Conservation (phyloP, 1,284 basidiomycete species). For the Malassezia psittaci region DNA sequence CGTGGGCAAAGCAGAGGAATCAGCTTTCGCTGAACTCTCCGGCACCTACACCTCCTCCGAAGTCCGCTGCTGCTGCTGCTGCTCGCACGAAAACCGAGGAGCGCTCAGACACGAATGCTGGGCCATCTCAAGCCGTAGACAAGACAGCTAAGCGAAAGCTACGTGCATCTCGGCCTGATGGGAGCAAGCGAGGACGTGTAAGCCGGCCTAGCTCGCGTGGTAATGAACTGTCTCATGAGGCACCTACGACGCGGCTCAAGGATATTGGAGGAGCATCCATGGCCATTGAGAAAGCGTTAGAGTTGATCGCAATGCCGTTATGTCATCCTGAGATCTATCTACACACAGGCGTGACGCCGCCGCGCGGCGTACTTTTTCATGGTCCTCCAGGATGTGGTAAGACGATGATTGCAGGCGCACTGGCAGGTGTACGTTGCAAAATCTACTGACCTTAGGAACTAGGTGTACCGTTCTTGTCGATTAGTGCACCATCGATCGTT, state of each 20-base stretch:
- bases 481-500: constrained; percentile 88
- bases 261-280: constrained; percentile 77
- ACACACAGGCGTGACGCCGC: constrained; percentile 82
- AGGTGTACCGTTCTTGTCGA: constrained; percentile 80
- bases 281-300: constrained; percentile 84
- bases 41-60: constrained; percentile 28
- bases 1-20: constrained; percentile 31
- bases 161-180: constrained; percentile 21
- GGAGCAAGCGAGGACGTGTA: constrained; percentile 20
- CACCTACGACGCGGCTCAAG: constrained; percentile 61
- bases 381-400: constrained; percentile 97
- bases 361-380: constrained; percentile 83
- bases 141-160: constrained; percentile 32
- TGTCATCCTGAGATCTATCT: constrained; percentile 90
- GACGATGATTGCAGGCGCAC: constrained; percentile 52
- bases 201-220: constrained; percentile 17
- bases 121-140: constrained; percentile 3
- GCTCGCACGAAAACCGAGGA: background rate
- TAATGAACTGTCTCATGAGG: constrained; percentile 31
- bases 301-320: constrained; percentile 86
- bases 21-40: constrained; percentile 34
- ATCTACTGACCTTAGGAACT: constrained; percentile 17
- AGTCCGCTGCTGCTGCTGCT: constrained; percentile 30
- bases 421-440: constrained; percentile 67
- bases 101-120: constrained; percentile 15